Percentiles rank a stretch among this genome's conserved stretches.
Conservation (phyloP, 2,329 filamentous ascomycete species). For the Zymoseptoria passerinii region DNA sequence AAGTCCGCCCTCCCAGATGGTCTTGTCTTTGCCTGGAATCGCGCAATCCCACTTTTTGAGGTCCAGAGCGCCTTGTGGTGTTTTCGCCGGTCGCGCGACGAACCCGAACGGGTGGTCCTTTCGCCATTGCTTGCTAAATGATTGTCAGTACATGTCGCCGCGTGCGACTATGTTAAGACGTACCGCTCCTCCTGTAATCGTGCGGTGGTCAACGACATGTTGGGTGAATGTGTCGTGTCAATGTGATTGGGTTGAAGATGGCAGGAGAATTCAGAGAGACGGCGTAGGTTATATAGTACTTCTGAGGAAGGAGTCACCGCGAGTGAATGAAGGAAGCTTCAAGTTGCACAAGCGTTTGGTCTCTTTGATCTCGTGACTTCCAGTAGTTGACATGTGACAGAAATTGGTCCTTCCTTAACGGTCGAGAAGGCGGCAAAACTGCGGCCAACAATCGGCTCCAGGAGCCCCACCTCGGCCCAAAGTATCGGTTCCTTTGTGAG, state of each 20-base stretch:
- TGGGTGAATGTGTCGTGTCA: slow-evolving; percentile 6
- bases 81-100: slow-evolving; percentile 81
- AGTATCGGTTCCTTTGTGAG: not conserved
- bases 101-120: slow-evolving; percentile 97
- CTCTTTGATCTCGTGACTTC: not conserved
- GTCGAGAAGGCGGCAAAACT: not conserved
- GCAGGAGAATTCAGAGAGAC: not conserved
- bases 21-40: slow-evolving; percentile 92
- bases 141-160: slow-evolving; percentile 7
- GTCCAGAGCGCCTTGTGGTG: slow-evolving; percentile 71
- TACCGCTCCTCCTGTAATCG: slow-evolving; percentile 83
- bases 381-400: not conserved
- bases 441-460: too few relatives aligned
- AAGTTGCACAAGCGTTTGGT: not conserved
- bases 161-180: slow-evolving; percentile 22
- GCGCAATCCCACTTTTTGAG: slow-evolving; percentile 96
- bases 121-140: slow-evolving; percentile 82
- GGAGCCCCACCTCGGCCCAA: not conserved
- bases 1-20: slow-evolving; percentile 92
- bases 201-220: slow-evolving; percentile 82
- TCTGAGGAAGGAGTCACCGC: not conserved
- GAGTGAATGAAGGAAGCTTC: not conserved
- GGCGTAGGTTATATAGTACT: not conserved
- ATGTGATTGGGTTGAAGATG: not conserved
- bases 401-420: not conserved